Evolutionary conservation across 257 asterid genomes (phyloP).

Genomic region (Catharanthus roseus): DNA sequence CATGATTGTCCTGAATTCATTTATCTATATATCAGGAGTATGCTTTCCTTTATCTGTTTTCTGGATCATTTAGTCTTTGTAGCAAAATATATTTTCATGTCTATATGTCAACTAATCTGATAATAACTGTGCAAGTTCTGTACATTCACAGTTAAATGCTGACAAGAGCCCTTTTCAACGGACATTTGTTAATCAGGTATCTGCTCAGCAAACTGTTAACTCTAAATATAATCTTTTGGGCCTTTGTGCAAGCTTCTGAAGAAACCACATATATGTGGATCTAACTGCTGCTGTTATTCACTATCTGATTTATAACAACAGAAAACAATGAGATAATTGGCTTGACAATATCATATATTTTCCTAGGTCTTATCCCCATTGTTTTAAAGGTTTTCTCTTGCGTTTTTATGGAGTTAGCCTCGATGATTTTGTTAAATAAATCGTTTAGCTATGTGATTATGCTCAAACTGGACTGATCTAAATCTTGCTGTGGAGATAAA

Average conservation of each 20-base stretch:
- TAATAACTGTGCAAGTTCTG: constrained; percentile 21
- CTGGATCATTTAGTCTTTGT: neutral
- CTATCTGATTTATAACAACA: neutral
- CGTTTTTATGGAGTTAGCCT: neutral
- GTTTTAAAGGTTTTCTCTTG: neutral
- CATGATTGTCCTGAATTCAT: neutral
- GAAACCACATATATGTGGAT: neutral
- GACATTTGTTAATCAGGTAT: constrained; percentile 91
- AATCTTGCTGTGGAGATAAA: too few relatives aligned
- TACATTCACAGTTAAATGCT: constrained; percentile 63
- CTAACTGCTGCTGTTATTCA: neutral
- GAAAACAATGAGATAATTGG: constrained; percentile 1
- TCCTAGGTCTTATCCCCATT: neutral
- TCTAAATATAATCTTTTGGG: neutral
- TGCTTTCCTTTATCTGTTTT: neutral
- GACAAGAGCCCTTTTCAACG: constrained; percentile 93
- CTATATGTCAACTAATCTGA: neutral
- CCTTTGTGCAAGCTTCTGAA: neutral
- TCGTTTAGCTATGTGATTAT: neutral
- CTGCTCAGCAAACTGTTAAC: neutral
- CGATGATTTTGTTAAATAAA: neutral
- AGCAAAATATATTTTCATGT: neutral
- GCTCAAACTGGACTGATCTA: too few relatives aligned
- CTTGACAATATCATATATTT: neutral
- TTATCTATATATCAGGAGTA: neutral